Conservation (phyloP, 2,329 filamentous ascomycete genomes). For the Pleomassaria siparia region DNA sequence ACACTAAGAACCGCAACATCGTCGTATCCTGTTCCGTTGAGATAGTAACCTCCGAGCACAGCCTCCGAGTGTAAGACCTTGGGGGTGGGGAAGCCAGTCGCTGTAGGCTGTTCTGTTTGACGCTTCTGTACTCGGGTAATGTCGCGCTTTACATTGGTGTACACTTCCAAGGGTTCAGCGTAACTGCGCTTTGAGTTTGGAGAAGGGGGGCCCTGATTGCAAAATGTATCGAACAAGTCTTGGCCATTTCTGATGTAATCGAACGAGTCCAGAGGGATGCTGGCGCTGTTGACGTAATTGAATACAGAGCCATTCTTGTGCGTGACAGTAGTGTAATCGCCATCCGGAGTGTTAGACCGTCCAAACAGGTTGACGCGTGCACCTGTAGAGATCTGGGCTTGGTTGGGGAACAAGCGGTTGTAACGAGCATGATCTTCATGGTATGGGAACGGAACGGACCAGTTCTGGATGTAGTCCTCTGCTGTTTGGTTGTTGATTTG, state of each 20-base stretch:
- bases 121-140: conserved; percentile 11
- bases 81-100: conserved; percentile 34
- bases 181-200: conserved; percentile 3
- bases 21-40: conserved; percentile 35
- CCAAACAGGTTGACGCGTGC: conserved; percentile 12
- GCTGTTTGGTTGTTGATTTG: conserved; percentile 35
- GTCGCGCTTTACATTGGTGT: too few relatives aligned
- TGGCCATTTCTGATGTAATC: conserved; percentile 32
- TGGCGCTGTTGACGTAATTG: conserved; percentile 20
- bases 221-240: conserved; percentile 37
- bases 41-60: conserved; percentile 46
- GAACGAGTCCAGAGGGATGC: conserved; percentile 19
- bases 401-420: conserved; percentile 31
- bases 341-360: conserved; percentile 12
- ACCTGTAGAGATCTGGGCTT: conserved; percentile 10
- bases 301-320: conserved; percentile 28
- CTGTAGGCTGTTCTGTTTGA: conserved; percentile 11
- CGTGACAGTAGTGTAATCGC: conserved; percentile 17
- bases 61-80: conserved; percentile 26
- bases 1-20: conserved; percentile 48
- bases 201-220: conserved; percentile 11
- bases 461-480: conserved; percentile 26
- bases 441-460: conserved; percentile 19
- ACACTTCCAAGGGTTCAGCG: conserved; percentile 4
- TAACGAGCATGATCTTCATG: conserved; percentile 42